Evolutionary conservation across 2,329 filamentous ascomycete species (phyloP), one percentile per base, ranked within the genome.

Genomic region (Pestalotiopsis sp.): DNA sequence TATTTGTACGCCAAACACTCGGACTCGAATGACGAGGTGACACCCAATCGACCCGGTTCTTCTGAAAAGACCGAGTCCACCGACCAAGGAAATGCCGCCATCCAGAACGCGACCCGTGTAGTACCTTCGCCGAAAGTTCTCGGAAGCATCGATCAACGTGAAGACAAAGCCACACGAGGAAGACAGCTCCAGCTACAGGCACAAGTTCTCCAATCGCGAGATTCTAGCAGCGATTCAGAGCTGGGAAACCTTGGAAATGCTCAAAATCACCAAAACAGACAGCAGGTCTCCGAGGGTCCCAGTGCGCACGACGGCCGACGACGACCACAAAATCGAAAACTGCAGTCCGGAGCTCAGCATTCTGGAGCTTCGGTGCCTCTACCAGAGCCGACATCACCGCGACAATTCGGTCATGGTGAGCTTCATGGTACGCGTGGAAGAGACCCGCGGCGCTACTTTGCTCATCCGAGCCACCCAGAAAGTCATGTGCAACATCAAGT

Each of bases 1-100:
- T 78, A 78, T 66, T 72, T 78, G 3, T 77, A 77, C 59, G 74
- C 76, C 56, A 73, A 74, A 23, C 13, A n/a, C 56, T 45, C 39
- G 20, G 66, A 68, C 7, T 67, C 72, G 3, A 58, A 70, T 14
- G 75, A 74, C 7, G 62, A 66, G 67, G 72, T 25, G 65, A 66
- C 5, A 63, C 64, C 36, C 61, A 72, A 72, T 27, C 70, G 71
- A 4, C 67, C 72, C 13, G 70, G 65, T 39, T 74, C 68, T 66
- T 71, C 72, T 36, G 73, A 69, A 14, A 71, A 71, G 41, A 63
- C 62, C 20, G 69, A 67, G 38, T 17, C 69, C 23, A n/a, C 52
- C 17, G 52, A 13, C 9, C 9, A 38, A n/a, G 5, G 12, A 12
- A 14, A 11, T 20, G 17, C 31, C 14, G 13, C 6, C 11, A 62